Conservation (phyloP, 1,284 basidiomycete species). For the Malassezia yamatoensis region DNA sequence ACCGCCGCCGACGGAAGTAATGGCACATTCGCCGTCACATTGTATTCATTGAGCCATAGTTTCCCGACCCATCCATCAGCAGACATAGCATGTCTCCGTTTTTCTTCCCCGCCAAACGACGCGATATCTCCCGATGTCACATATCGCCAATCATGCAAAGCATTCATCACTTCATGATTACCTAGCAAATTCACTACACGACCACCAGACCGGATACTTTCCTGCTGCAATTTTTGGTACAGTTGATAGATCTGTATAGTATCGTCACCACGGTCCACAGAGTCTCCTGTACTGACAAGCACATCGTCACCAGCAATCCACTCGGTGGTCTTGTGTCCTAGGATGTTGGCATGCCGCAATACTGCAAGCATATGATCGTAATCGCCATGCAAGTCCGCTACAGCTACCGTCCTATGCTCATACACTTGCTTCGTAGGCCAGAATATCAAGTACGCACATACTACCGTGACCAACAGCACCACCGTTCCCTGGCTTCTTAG, state of each 20-base stretch:
- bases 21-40: conserved; percentile 25
- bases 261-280: conserved; percentile 44
- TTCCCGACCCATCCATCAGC: conserved; percentile 49
- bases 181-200: conserved; percentile 30
- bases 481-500: neutral
- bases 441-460: neutral
- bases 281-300: conserved; percentile 43
- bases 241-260: conserved; percentile 40
- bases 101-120: conserved; percentile 35
- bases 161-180: conserved; percentile 47
- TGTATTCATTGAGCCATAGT: conserved; percentile 34
- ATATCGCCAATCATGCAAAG: conserved; percentile 49
- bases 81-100: conserved; percentile 32
- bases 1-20: conserved; percentile 21
- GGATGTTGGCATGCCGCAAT: conserved; percentile 29
- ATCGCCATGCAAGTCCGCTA: conserved; percentile 44
- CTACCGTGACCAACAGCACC: neutral
- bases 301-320: conserved; percentile 37
- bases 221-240: conserved; percentile 26
- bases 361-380: conserved; percentile 36
- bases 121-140: conserved; percentile 49
- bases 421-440: neutral
- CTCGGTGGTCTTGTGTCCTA: conserved; percentile 12
- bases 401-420: conserved; percentile 26
- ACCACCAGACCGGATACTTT: conserved; percentile 27